Conservation (phyloP, 2,329 filamentous ascomycete species). For the Pseudogymnoascus sp. region DNA sequence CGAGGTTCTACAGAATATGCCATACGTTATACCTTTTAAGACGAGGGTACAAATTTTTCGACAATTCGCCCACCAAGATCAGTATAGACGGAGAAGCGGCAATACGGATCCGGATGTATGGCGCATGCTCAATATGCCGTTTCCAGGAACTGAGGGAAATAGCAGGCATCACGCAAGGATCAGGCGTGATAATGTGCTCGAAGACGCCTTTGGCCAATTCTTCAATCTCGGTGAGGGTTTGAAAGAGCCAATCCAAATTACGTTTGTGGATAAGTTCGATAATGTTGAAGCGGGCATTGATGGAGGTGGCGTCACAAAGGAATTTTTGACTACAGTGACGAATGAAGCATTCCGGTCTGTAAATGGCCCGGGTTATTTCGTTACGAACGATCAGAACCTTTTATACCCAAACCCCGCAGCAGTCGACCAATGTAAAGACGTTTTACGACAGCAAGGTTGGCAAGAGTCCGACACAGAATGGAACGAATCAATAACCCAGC, state of each 20-base stretch:
- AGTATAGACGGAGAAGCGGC: slow-evolving; percentile 64
- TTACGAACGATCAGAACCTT: slow-evolving; percentile 76
- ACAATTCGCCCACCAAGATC: slow-evolving; percentile 82
- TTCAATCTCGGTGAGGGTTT: slow-evolving; percentile 72
- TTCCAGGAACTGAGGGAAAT: slow-evolving; percentile 29
- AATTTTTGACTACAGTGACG: slow-evolving; percentile 86
- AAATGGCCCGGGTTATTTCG: slow-evolving; percentile 52
- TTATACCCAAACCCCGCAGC: slow-evolving; percentile 81
- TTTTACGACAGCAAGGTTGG: slow-evolving; percentile 45
- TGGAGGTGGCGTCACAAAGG: slow-evolving; percentile 93
- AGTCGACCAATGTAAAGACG: slow-evolving; percentile 60
- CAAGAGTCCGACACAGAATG: slow-evolving; percentile 48
- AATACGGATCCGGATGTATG: slow-evolving; percentile 66
- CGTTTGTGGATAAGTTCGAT: slow-evolving; percentile 87
- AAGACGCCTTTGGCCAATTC: slow-evolving; percentile 79
- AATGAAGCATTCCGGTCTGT: slow-evolving; percentile 69
- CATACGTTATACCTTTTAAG: slow-evolving; percentile 90
- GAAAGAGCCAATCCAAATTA: slow-evolving; percentile 94
- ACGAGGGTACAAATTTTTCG: slow-evolving; percentile 88
- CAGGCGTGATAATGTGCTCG: slow-evolving; percentile 68
- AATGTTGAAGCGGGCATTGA: slow-evolving; percentile 88
- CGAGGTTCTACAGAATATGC: slow-evolving; percentile 91
- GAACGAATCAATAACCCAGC: slow-evolving; percentile 47
- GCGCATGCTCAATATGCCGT: slow-evolving; percentile 43
- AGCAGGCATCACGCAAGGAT: slow-evolving; percentile 70